Evolutionary conservation across 768 basidiomycete species (phyloP), one percentile per base, ranked within the genome.

Genomic region (Dentipellis sp.): DNA sequence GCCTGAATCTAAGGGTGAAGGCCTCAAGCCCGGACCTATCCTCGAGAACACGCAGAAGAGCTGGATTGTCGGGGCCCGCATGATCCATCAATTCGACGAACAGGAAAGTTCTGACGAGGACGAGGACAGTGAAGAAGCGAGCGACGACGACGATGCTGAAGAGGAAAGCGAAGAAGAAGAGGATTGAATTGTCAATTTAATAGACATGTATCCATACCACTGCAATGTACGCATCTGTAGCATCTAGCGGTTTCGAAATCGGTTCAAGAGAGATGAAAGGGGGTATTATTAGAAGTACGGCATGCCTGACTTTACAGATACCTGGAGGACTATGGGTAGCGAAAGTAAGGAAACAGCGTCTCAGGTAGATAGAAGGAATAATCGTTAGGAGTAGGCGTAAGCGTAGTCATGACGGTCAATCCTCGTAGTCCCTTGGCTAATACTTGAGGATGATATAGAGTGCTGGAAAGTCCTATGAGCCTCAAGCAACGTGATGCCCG

Each of bases 401-500:
- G 19, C 8, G n/a, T 45, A 17, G 42, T 45, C 42, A 14, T 45
- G 42, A 45, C n/a, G n/a, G 42, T 23, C 49, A 7, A 34, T 11
- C 29, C 29, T 23, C 23, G 3, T 29, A 11, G n/a, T n/a, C 42
- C 12, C 19, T 19, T 19, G 42, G 45, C 71, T 74, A 88, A 59
- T 86, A 85, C 68, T 90, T 91, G 58, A 88, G 68, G 61, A 91
- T 89, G 66, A 91, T 88, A 71, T 89, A 91, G 11, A 91, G 66
- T 14, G 89, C 88, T 88, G 61, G 38, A 53, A 47, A 55, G 1
- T 19, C n/a, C n/a, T 39, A 36, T n/a, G 35, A 50, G 16, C 16
- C 19, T 49, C 37, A 38, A 54, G 49, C 39, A 35, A 37, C 22
- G 45, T 35, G 12, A 16, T 36, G 36, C 17, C 10, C 42, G 37